Base-by-base conservation (phyloP, 2,329 filamentous ascomycete genomes). In the Domatiomyces globalis region DNA sequence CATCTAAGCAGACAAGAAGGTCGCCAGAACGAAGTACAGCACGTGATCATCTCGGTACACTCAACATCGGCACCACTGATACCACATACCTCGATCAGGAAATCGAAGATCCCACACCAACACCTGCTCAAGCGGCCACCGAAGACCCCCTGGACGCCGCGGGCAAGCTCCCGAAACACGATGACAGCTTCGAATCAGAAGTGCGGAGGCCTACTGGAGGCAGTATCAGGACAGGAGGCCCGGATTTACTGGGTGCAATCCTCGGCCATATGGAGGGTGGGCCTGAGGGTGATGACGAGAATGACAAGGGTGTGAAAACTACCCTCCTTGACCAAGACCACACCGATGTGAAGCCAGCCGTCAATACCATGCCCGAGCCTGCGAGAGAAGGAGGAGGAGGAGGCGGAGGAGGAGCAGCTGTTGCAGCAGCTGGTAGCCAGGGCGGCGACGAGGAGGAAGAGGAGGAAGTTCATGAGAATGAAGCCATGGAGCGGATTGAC, bases 231-330 rank as follows among this genome's bases (percentile, higher is more conserved):
- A 60, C 58, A 6, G 54, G 50, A 20, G 56, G 54, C 10, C 46
- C 48, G 6, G 58, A 60, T 48, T 44, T 60, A 7, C 53, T 60
- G 2, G 52, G 55, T 39, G 58, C 55, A 3, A 57, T 60, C 10
- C 48, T 60, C 29, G 55, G 54, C 7, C 58, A 60, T 47, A 54
- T 54, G 9, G 33, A 53, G 18, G 45, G 25, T 18, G 20, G 25
- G 45, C 8, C 22, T 22, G 20, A 33, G 4, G 45, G 4, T 25
- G 45, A 36, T 17, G 19, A 25, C 10, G 17, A 18, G n/a, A 47
- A 54, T 36, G 53, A 56, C 7, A 51, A 54, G 19, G 27, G 49
- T 9, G 46, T 45, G 20, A 33, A 51, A 19, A 42, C 43, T n/a
- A 25, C 8, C 5, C 4, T 15, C 4, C 10, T 39, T 39, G 15